These are phyloP conservation scores for Phanerochaete carnosa DNA, from an alignment of 768 basidiomycete species.

Conservation along the genomic window DNA sequence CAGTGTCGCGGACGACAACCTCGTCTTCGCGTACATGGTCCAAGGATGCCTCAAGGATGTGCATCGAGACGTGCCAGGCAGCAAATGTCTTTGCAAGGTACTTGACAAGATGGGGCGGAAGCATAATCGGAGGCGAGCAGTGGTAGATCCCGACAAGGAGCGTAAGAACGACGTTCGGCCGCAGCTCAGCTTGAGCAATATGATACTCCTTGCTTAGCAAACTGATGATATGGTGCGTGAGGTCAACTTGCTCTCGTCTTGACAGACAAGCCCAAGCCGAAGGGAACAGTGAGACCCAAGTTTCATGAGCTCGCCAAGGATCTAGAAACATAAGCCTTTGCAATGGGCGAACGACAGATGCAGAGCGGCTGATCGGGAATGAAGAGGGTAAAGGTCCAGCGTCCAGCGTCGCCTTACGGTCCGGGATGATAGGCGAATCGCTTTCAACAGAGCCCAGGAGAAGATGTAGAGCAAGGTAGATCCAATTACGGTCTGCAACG, in stretches of 20 bases:
- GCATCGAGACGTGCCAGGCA: slow-evolving; percentile 90
- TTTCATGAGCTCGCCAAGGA: slow-evolving; percentile 68
- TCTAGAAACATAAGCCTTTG: slow-evolving; percentile 84
- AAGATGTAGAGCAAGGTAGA: slow-evolving; percentile 85
- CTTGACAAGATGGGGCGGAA: slow-evolving; percentile 94
- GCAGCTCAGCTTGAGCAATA: slow-evolving; percentile 79
- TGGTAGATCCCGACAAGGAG: slow-evolving; percentile 80
- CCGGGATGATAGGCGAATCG: slow-evolving; percentile 38
- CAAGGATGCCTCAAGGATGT: slow-evolving; percentile 79
- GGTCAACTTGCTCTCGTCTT: slow-evolving; percentile 82
- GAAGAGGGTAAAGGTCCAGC: slow-evolving; percentile 28
- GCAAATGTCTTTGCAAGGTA: slow-evolving; percentile 95
- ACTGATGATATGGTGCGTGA: slow-evolving; percentile 86
- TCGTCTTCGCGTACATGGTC: slow-evolving; percentile 82
- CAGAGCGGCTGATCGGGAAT: slow-evolving; percentile 44
- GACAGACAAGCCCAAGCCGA: slow-evolving; percentile 83
- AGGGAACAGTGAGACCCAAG: slow-evolving; percentile 87
- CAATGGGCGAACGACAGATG: slow-evolving; percentile 66
- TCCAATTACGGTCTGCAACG: slow-evolving; percentile 91
- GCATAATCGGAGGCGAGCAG: slow-evolving; percentile 82
- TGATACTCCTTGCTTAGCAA: slow-evolving; percentile 94
- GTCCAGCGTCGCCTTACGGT: slow-evolving; percentile 38
- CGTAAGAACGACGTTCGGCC: slow-evolving; percentile 91
- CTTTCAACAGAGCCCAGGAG: slow-evolving; percentile 70
- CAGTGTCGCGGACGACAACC: slow-evolving; percentile 70